A percentile compares a stretch with the other conserved stretches of the same genome.
These are phyloP conservation scores for Pelargonium citronellum DNA, from an alignment of 441 rosid genomes.

Conservation along the genomic window DNA sequence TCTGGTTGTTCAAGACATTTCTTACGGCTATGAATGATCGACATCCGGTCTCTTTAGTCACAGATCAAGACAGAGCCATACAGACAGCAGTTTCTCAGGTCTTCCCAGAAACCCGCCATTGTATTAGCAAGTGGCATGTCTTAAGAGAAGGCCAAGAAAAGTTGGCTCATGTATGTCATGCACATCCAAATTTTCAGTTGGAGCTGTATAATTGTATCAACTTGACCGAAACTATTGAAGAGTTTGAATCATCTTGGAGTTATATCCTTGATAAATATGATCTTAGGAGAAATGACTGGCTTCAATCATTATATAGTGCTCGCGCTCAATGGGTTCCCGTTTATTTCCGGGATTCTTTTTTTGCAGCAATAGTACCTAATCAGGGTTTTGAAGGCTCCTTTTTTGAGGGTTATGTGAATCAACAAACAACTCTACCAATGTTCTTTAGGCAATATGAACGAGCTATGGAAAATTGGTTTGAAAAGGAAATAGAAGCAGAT, in stretches of 20 bases:
- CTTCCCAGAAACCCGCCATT: slow-evolving; percentile 75
- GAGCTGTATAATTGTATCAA: slow-evolving; percentile 85
- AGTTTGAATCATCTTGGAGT: slow-evolving; percentile 82
- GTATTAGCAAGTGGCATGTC: slow-evolving; percentile 82
- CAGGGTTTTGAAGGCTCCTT: slow-evolving; percentile 68
- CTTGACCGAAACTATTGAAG: slow-evolving; percentile 81
- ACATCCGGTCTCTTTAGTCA: slow-evolving; percentile 65
- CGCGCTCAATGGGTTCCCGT: slow-evolving; percentile 92
- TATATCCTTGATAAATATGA: slow-evolving; percentile 72
- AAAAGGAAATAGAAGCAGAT: slow-evolving; percentile 83
- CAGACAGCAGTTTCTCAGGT: slow-evolving; percentile 70
- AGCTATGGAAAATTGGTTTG: slow-evolving; percentile 80
- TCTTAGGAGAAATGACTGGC: slow-evolving; percentile 78
- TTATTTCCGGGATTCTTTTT: slow-evolving; percentile 79
- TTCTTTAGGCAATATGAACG: slow-evolving; percentile 94
- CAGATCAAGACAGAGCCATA: slow-evolving; percentile 77
- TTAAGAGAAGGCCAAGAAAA: slow-evolving; percentile 87
- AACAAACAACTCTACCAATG: slow-evolving; percentile 71
- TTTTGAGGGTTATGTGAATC: slow-evolving; percentile 84
- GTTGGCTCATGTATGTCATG: slow-evolving; percentile 66
- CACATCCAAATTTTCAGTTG: slow-evolving; percentile 68
- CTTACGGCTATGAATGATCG: slow-evolving; percentile 78
- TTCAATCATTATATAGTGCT: slow-evolving; percentile 61
- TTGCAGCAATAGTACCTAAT: slow-evolving; percentile 57
- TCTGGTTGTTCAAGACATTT: slow-evolving; percentile 86